Conservation (phyloP, 2,329 filamentous ascomycete species). For the Paecilomyces sp. region DNA sequence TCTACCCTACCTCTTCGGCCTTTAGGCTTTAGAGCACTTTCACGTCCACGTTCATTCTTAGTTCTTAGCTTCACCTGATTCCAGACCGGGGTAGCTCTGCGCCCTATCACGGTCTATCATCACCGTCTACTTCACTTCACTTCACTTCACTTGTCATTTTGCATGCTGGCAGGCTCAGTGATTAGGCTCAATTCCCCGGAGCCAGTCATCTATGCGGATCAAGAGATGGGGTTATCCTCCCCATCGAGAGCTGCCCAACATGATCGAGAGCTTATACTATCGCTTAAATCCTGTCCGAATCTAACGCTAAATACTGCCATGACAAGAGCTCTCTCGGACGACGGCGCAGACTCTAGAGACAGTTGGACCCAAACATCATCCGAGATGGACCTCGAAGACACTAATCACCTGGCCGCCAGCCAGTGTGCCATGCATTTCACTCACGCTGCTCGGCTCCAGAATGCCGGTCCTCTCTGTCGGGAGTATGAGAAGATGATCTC, state of each 20-base stretch:
- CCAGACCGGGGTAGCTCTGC: background rate
- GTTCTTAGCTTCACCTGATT: background rate
- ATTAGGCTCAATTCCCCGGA: background rate
- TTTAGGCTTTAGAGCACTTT: background rate
- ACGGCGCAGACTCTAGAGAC: background rate
- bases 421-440: background rate
- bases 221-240: background rate
- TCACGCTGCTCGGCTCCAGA: background rate
- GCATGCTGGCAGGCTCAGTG: background rate
- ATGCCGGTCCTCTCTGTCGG: background rate
- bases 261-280: background rate
- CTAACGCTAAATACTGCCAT: background rate
- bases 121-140: background rate
- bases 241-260: background rate
- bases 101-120: background rate
- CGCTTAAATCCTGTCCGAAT: background rate
- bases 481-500: conserved; percentile 9
- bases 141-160: background rate
- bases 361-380: background rate
- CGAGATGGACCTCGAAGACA: background rate
- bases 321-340: background rate
- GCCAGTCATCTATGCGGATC: background rate
- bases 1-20: background rate
- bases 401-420: background rate
- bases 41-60: background rate